Base-by-base conservation (phyloP, 176 grass and related monocot species). In the Pharus latifolius region DNA sequence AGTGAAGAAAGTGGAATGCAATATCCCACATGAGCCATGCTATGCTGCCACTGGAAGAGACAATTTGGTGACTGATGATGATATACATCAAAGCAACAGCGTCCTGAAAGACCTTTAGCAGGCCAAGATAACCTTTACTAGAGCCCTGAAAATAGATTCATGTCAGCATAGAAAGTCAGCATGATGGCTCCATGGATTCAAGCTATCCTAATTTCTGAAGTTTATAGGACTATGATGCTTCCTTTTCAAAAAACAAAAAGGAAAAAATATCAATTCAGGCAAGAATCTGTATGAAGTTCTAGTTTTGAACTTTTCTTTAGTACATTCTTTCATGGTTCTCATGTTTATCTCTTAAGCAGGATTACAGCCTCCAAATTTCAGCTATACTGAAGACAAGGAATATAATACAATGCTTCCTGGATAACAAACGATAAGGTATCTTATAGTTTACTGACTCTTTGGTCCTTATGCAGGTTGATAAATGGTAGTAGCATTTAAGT, bases 81-180 rank as follows among this genome's bases (percentile, higher is more conserved):
- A n/a, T n/a, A n/a, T n/a, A n/a, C n/a, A n/a, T n/a, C n/a, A n/a
- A 77, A 52, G 23, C 19, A 50, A 60, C n/a, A 5, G 22, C 43
- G 13, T 18, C 26, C 66, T 52, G 34, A 23, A 40, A 62, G 47
- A 44, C 8, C 46, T 70, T 61, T 49, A 24, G 3, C n/a, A 70
- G 31, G 10, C 27, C 10, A 7, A 70, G 44, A 33, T 65, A 30
- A 16, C 61, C 50, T 67, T 47, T 38, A 72, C 17, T 18, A 4
- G 67, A 45, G 29, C 28, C 58, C 78, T 72, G 28, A 63, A 55
- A 72, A 72, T 55, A 22, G 37, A 17, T 45, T 32, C 57, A 72
- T 15, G 48, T 18, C 37, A 80, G 4, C 25, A 44, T 15, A 46
- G 26, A 72, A 72, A 64, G n/a, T n/a, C n/a, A n/a, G n/a, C n/a